Evolutionary conservation across 768 basidiomycete species (phyloP).

Genomic region (Paxillus involutus): DNA sequence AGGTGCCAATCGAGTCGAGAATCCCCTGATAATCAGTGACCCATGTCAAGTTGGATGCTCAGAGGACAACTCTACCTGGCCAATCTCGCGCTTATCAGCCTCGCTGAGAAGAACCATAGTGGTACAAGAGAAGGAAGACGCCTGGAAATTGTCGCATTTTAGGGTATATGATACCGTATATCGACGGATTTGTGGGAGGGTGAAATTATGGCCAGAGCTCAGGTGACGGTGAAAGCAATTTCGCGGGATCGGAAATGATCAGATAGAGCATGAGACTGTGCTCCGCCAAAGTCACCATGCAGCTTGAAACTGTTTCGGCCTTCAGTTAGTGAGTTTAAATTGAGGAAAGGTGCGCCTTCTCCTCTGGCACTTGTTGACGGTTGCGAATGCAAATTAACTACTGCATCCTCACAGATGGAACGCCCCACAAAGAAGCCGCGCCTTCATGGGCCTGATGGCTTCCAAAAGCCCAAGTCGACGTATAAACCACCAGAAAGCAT

Average conservation of each 20-base stretch:
- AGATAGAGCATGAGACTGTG: not conserved
- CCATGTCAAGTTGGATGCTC: too few relatives aligned
- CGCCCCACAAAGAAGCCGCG: slow-evolving; percentile 7
- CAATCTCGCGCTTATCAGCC: slow-evolving; percentile 42
- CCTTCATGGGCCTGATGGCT: slow-evolving; percentile 28
- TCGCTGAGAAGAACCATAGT: slow-evolving; percentile 33
- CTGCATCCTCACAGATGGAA: slow-evolving; percentile 3
- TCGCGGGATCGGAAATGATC: not conserved
- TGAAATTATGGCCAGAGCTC: too few relatives aligned
- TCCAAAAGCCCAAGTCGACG: slow-evolving; percentile 19
- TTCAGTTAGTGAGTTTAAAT: too few relatives aligned
- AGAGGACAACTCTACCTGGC: slow-evolving; percentile 33
- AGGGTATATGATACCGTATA: too few relatives aligned
- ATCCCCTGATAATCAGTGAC: not conserved
- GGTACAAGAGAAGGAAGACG: not conserved
- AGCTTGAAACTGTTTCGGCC: too few relatives aligned
- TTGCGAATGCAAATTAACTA: not conserved
- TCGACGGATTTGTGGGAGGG: not conserved
- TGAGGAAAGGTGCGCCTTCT: too few relatives aligned
- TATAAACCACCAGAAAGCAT: slow-evolving; percentile 24
- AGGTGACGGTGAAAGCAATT: not conserved
- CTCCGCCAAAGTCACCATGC: too few relatives aligned
- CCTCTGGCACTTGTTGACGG: too few relatives aligned
- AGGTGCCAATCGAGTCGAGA: not conserved
- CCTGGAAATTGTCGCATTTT: not conserved